Base-by-base conservation (phyloP, 2,329 filamentous ascomycete species). In the Alternaria hordeiaustralica region DNA sequence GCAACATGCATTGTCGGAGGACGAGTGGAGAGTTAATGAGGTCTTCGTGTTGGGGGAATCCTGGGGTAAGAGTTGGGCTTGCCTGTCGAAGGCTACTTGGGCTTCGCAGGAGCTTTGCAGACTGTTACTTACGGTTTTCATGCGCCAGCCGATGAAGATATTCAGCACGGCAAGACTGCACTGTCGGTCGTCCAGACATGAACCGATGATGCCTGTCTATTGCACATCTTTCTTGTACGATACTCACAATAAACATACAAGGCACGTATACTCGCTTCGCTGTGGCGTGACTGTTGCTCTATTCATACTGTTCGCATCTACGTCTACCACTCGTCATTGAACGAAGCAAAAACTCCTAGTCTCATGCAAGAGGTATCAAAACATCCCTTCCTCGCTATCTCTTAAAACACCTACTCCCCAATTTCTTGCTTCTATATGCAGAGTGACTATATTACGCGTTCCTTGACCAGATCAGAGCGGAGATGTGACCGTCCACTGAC, bases 331-430 rank as follows among this genome's bases (percentile, higher is more conserved):
- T 41, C 21, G 10, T 51, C 49, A 33, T 7, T 12, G 28, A 51
- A 36, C 18, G 30, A 53, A 41, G 13, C 10, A 49, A 21, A 46
- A 57, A 49, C 25, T 26, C 51, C 49, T 23, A 53, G 45, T 61
- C 49, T 53, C 30, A 53, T 53, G 49, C 49, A 53, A 53, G 33
- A 53, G 20, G 30, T 53, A 53, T 53, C 49, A 23, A 53, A n/a
- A 41, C 28, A 53, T 23, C 11, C 28, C 28, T 23, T 15, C 30
- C 28, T 25, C 28, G 20, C 28, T 33, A 18, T 23, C 13, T 53
- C 49, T 9, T 36, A 20, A 20, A 36, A 28, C 21, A 8, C 13
- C 21, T 47, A n/a, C 26, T 49, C 21, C 18, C 54, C 43, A 4
- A 51, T 33, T 30, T 51, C 49, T 36, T 51, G 28, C 30, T 53